Base-by-base conservation (phyloP, 2,329 filamentous ascomycete genomes). In the Chaetomium sp. region DNA sequence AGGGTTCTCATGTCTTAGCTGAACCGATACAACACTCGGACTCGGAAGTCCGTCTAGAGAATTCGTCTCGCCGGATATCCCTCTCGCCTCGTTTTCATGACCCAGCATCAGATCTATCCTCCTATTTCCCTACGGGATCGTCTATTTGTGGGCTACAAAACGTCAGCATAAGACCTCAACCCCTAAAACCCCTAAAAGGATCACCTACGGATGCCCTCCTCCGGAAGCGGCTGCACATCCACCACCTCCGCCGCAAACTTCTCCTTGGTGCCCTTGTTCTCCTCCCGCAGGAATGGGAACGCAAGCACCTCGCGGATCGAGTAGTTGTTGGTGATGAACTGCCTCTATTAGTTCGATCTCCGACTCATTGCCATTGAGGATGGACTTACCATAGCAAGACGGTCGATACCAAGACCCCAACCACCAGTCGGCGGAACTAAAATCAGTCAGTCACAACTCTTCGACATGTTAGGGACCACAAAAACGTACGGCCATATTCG, bases 401-500 rank as follows among this genome's bases (percentile, higher is more conserved):
- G 86, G 76, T 97, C 91, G 64, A 96, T 94, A 62, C 94, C 94
- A 82, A 97, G 89, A 63, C 91, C 94, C 87, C 89, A 99, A 49
- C 94, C 94, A 71, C 89, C 94, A 1, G 94, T 99, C 0, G 94
- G 94, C 5, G 94, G 92, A 57, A 99, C 61, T 63, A 10, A 44
- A 19, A 68, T 91, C 40, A 61, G 55, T 34, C 38, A 19, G 11
- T 27, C 47, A 45, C 11, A 37, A 14, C 32, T 43, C 4, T 8
- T 3, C 8, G 4, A 32, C 14, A 14, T 5, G 41, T 7, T 27
- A 3, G 19, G 7, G n/a, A 0, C 11, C 10, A 14, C n/a, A n/a
- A n/a, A 27, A 27, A 59, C 62, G 51, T 59, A 63, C 61, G 59
- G 49, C 67, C 67, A 53, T 69, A 69, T 72, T 97, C 94, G 56